phyloP scores from a whole-genome alignment of 768 basidiomycete species.

The Cyclocybe cylindracea region DNA sequence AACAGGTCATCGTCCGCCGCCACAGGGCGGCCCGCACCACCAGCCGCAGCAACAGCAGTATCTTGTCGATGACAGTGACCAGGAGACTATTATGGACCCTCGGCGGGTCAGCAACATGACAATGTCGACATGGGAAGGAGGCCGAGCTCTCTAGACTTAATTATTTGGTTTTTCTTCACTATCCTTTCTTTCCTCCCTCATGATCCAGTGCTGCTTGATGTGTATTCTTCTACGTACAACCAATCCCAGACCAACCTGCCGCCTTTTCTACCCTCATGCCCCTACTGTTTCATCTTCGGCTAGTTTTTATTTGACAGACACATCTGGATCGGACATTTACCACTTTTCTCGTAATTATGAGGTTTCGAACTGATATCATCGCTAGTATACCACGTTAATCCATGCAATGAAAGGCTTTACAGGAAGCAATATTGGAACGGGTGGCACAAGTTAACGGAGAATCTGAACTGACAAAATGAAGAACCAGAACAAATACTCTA shows the following conservation, averaged over 20 bases:
- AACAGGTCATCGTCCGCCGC: slow-evolving; percentile 12
- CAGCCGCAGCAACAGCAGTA: slow-evolving; percentile 7
- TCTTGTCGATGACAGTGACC: slow-evolving; percentile 20
- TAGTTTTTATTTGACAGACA: slow-evolving; percentile 23
- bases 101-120: slow-evolving; percentile 26
- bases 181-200: slow-evolving; percentile 11
- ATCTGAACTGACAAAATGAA: no score
- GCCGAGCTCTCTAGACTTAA: slow-evolving; percentile 39
- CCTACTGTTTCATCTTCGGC: slow-evolving; percentile 9
- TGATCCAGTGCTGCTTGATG: slow-evolving; percentile 17
- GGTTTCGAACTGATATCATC: slow-evolving; percentile 1
- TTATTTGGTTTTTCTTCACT: slow-evolving; percentile 13
- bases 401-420: slow-evolving; percentile 16
- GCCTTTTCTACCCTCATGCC: slow-evolving; percentile 7
- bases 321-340: slow-evolving; percentile 32
- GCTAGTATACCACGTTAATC: slow-evolving; percentile 16
- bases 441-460: no score
- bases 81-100: slow-evolving; percentile 27
- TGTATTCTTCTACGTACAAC: slow-evolving; percentile 13
- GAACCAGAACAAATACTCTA: no score
- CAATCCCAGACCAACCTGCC: slow-evolving; percentile 1
- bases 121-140: slow-evolving; percentile 40
- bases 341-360: slow-evolving; percentile 15
- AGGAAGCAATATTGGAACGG: not conserved
- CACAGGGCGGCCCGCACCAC: slow-evolving; percentile 1